Evolutionary conservation across 2,329 filamentous ascomycete species (phyloP), one percentile per base, ranked within the genome.

Genomic region (Dryadomyces quercus-mongolicae): DNA sequence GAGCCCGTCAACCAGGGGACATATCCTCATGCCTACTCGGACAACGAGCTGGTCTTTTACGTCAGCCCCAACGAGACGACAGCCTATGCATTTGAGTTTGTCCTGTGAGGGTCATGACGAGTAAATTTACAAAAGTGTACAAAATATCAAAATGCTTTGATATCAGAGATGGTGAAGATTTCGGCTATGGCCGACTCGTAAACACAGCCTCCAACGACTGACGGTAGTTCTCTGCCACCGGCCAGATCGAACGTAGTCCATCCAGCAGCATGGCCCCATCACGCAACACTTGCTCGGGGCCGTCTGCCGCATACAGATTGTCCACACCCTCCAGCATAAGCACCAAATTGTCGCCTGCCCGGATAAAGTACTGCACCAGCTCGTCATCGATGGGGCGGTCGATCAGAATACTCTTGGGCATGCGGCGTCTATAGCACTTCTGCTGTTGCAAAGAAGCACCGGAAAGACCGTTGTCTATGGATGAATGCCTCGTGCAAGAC

Each of bases 311-410:
- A 42, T 12, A 42, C 38, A 42, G 38, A 5, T 10, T n/a, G 16
- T 42, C 38, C 12, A 51, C 49, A 5, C 49, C 49, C 21, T 51
- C 49, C 22, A 51, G 36, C 22, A 44, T 42, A 5, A 44, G 18
- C 13, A 5, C 13, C 12, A 51, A 3, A 10, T 38, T 20, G 10
- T 47, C 42, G 2, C 51, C 51, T 2, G 25, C 18, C 6, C 51
- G 42, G 16, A 53, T 47, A 20, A 46, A 53, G 18, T 46, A 16
- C 43, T 53, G 51, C 7, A 46, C 42, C 20, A 53, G 51, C 51
- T 53, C 51, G 22, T 53, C 51, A 18, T 53, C 51, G 16, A 53
- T 18, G n/a, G 51, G 51, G 9, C 51, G 42, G 22, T 53, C 51
- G 12, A 53, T 10, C 10, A 46, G 42, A 21, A 53, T 40, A 5